A percentile compares a stretch with the other conserved stretches of the same genome.
These are phyloP conservation scores for Aspergillus sp. DNA, from an alignment of 2,329 filamentous ascomycete species.

Conservation along the genomic window DNA sequence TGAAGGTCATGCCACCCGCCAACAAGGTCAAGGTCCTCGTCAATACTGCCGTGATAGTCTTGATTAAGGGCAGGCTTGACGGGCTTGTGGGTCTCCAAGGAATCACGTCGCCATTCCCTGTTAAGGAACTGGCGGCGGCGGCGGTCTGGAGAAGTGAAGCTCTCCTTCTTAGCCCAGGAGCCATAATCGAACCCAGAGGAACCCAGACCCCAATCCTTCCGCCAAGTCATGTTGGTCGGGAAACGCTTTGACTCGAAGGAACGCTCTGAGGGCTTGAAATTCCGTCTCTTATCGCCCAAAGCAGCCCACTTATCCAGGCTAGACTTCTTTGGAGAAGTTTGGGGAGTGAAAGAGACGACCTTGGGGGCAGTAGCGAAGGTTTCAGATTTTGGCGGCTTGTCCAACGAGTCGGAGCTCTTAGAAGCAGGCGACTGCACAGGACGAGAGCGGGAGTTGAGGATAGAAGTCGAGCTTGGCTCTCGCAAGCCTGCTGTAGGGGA, in stretches of 20 bases:
- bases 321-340: slow-evolving; percentile 58
- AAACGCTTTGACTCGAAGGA: slow-evolving; percentile 51
- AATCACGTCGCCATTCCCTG: slow-evolving; percentile 48
- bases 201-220: slow-evolving; percentile 42
- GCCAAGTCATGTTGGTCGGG: slow-evolving; percentile 43
- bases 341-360: slow-evolving; percentile 48
- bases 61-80: slow-evolving; percentile 39
- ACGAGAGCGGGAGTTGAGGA: slow-evolving; percentile 49
- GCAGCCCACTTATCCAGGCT: slow-evolving; percentile 82
- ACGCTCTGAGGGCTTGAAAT: slow-evolving; percentile 56
- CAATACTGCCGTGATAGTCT: slow-evolving; percentile 49
- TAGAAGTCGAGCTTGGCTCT: slow-evolving; percentile 55
- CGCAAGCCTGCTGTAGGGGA: slow-evolving; percentile 51
- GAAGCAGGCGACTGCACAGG: slow-evolving; percentile 15
- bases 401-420: slow-evolving; percentile 11
- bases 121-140: slow-evolving; percentile 41
- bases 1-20: slow-evolving; percentile 79
- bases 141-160: slow-evolving; percentile 27
- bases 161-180: slow-evolving; percentile 35
- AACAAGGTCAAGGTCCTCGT: slow-evolving; percentile 89
- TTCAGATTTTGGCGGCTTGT: slow-evolving; percentile 60
- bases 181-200: slow-evolving; percentile 40
- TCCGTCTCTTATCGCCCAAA: slow-evolving; percentile 79
- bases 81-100: slow-evolving; percentile 28
- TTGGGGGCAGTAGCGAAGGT: slow-evolving; percentile 52